Percentiles rank a stretch among this genome's conserved stretches.
Evolutionary conservation across 1,284 basidiomycete species (phyloP).

Genomic region (Cystobasidium sp.): DNA sequence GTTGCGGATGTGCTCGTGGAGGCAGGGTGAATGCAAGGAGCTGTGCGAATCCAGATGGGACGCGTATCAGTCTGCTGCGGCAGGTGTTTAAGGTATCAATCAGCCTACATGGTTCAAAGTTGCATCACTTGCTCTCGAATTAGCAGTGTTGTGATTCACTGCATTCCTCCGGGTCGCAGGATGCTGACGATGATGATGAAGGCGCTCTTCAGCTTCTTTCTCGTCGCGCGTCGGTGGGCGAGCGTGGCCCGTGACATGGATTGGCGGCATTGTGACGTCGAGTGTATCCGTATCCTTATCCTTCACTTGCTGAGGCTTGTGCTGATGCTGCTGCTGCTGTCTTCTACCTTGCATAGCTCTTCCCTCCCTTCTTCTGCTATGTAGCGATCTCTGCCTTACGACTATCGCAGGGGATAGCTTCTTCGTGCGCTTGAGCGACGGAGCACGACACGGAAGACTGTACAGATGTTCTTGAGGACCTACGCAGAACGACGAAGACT

Average conservation of each 20-base stretch:
- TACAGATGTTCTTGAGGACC: too few species aligned
- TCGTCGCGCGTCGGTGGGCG: conserved; percentile 14
- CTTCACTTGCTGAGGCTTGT: background rate
- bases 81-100: background rate
- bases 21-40: conserved; percentile 52
- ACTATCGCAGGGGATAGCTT: background rate
- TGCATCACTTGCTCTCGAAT: conserved; percentile 11
- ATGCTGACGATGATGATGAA: background rate
- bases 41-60: conserved; percentile 29
- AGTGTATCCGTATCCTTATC: background rate
- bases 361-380: background rate
- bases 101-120: conserved; percentile 16
- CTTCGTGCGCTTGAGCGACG: background rate
- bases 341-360: background rate
- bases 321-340: background rate
- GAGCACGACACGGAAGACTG: too few species aligned
- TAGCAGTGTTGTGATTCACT: background rate
- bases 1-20: conserved; percentile 44
- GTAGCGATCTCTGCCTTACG: background rate
- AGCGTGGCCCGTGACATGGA: conserved; percentile 17
- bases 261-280: conserved; percentile 18
- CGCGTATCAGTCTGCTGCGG: background rate
- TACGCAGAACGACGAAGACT: too few species aligned
- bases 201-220: conserved; percentile 30
- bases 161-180: background rate